A percentile compares a stretch with the other conserved stretches of the same genome.
These are phyloP conservation scores for Ganoderma boninense DNA, from an alignment of 1,284 basidiomycete genomes.

Conservation along the genomic window DNA sequence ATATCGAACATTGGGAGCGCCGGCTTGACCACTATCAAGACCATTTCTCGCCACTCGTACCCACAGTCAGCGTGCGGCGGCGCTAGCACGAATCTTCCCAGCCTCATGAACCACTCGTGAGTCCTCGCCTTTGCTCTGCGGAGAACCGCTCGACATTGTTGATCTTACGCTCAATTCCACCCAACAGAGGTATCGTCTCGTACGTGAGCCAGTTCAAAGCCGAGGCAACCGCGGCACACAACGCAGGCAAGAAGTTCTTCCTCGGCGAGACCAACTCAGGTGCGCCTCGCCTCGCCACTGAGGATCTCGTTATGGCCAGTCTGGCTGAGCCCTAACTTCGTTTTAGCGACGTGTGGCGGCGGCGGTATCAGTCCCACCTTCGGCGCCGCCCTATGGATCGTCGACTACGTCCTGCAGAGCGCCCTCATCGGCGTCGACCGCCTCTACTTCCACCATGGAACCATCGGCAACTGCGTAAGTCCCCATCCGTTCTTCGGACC, in stretches of 20 bases:
- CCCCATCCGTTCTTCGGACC: conserved; percentile 1
- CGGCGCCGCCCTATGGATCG: conserved; percentile 54
- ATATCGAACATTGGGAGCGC: conserved; percentile 45
- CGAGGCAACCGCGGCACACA: conserved; percentile 48
- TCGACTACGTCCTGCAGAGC: conserved; percentile 55
- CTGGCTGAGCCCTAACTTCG: not conserved
- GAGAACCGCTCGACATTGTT: not conserved
- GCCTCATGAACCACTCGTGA: conserved; percentile 52
- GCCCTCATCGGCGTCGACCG: conserved; percentile 49
- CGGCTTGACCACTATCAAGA: conserved; percentile 45
- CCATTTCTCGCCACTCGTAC: conserved; percentile 52
- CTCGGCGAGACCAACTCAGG: conserved; percentile 57
- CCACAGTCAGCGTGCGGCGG: conserved; percentile 55
- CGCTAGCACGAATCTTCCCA: conserved; percentile 48
- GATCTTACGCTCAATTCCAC: not conserved
- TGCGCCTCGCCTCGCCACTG: conserved; percentile 15
- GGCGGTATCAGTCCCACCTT: conserved; percentile 54
- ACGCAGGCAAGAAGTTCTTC: conserved; percentile 48
- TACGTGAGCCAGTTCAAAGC: conserved; percentile 47
- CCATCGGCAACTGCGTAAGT: conserved; percentile 51
- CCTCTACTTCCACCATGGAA: conserved; percentile 57
- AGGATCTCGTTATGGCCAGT: not conserved
- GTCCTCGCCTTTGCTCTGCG: conserved; percentile 17
- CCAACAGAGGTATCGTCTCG: conserved; percentile 46
- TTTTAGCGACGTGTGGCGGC: conserved; percentile 51